These are phyloP conservation scores for Macaranga tanarius DNA, from an alignment of 441 rosid genomes.

Conservation along the genomic window DNA sequence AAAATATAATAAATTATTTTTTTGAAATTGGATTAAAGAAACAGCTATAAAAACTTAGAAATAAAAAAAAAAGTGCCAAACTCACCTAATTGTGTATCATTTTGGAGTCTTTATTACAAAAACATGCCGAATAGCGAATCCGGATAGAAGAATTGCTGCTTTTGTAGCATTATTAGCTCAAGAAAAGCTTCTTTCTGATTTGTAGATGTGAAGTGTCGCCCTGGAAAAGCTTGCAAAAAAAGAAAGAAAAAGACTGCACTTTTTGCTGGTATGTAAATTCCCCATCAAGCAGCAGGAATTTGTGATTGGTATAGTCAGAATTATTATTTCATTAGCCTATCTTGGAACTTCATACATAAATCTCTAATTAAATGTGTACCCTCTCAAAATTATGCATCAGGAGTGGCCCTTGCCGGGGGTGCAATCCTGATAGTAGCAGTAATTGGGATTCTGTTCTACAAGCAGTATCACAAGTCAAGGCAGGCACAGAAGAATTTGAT, in stretches of 20 bases:
- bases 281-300: neutral
- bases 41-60: no score
- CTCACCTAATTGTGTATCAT: no score
- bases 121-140: no score
- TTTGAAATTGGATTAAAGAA: no score
- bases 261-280: constrained; percentile 40
- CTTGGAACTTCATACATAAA: neutral
- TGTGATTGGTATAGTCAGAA: no score
- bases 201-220: constrained; percentile 40
- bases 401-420: constrained; percentile 37
- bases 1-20: no score
- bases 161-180: neutral
- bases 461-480: constrained; percentile 29
- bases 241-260: constrained; percentile 41
- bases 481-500: constrained; percentile 36
- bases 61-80: no score
- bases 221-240: constrained; percentile 46
- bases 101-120: no score
- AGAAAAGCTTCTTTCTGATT: neutral
- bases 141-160: neutral
- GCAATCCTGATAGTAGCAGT: constrained; percentile 16
- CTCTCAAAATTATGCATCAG: constrained; percentile 27
- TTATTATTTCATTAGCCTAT: no score
- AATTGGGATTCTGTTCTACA: constrained; percentile 33
- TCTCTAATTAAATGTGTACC: neutral